Base-by-base conservation (phyloP, 169 alveolate genomes). In the Eimeria praecox region DNA sequence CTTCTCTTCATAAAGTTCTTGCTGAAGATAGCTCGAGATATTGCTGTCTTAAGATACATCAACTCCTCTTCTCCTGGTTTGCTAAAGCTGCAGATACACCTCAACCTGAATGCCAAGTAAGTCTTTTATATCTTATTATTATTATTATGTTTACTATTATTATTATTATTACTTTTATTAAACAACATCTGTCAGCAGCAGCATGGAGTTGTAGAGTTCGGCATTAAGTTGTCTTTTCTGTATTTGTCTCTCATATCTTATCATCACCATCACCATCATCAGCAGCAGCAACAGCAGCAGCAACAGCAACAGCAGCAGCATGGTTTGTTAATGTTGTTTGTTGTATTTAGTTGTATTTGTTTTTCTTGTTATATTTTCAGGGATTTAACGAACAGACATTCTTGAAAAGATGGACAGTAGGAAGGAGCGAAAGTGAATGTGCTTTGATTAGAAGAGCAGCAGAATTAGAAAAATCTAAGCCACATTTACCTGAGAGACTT, bases 11-110 rank as follows among this genome's bases (percentile, higher is more conserved):
- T 27, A 27, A 49, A 52, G 90, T 82, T 0, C 71, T 82, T 16
- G 46, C 66, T 0, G 90, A 82, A 82, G 90, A 82, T 4, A 24
- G 73, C 24, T 82, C 90, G 20, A 38, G 56, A 38, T 82, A 49
- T 46, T 20, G 49, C 22, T 22, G n/a, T 6, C 71, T 82, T 10
- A 82, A 82, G 46, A 3, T 82, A 3, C 90, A 82, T 49, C 90
- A 82, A 73, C 54, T 38, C 27, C 90, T 82, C 2, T 46, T 22
- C 14, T n/a, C 22, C 1, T 82, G 90, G 90, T 24, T 22, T 75
- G 80, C 24, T 12, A 69, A n/a, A 69, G 0, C 0, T 18, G 80
- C 18, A 24, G n/a, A 69, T 18, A n/a, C 80, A n/a, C 80, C 38
- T 14, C n/a, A n/a, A 69, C 38, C 14, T 8, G 35, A n/a, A n/a